Percentiles rank a stretch among this genome's conserved stretches.
These are phyloP conservation scores for Populus nigra DNA, from an alignment of 345 rosid species.

Conservation along the genomic window DNA sequence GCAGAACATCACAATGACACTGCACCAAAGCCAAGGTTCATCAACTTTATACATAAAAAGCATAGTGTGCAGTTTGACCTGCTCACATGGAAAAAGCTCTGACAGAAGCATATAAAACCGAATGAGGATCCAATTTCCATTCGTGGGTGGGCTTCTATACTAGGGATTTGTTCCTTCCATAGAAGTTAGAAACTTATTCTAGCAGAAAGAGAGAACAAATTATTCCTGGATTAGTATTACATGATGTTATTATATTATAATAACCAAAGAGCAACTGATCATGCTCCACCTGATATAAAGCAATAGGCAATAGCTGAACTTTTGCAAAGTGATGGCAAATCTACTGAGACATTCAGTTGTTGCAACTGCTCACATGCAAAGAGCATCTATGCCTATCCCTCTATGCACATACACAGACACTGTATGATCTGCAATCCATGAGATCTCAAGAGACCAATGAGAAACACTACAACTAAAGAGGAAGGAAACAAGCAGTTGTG, in stretches of 20 bases:
- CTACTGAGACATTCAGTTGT: constrained; percentile 25
- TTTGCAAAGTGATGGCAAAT: constrained; percentile 26
- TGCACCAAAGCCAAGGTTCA: background rate
- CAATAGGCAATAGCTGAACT: constrained; percentile 16
- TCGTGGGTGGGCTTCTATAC: background rate
- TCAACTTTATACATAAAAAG: background rate
- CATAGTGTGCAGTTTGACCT: constrained; percentile 39
- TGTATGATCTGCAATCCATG: constrained; percentile 7
- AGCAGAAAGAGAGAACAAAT: background rate
- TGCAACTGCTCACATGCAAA: constrained; percentile 48
- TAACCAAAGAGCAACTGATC: background rate
- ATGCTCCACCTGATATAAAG: constrained; percentile 20
- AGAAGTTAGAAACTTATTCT: background rate
- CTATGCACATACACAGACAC: background rate
- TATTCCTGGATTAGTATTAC: background rate
- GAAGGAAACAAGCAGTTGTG: background rate
- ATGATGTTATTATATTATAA: background rate
- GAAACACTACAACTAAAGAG: background rate
- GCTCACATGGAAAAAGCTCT: constrained; percentile 36
- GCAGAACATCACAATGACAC: background rate
- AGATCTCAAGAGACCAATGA: background rate
- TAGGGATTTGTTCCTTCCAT: constrained; percentile 2
- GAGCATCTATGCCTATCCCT: constrained; percentile 9
- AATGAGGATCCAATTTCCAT: background rate
- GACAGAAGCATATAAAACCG: background rate